Evolutionary conservation across 2,329 filamentous ascomycete genomes (phyloP), one percentile per base, ranked within the genome.

Genomic region (Penicillium sp.): DNA sequence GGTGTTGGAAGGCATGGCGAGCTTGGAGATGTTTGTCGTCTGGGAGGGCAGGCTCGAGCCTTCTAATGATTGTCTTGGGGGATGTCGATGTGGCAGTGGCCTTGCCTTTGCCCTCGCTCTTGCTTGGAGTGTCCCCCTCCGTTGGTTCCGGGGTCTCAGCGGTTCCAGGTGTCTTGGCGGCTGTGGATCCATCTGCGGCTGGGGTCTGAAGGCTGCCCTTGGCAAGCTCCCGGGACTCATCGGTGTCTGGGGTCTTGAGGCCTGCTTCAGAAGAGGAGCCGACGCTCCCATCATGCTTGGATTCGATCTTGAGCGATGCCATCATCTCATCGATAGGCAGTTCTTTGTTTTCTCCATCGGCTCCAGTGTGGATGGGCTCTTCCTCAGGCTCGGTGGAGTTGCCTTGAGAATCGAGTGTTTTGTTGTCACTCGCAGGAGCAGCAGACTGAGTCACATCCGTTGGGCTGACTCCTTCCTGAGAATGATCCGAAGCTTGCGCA

Each of bases 1-100:
- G 37, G 27, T 47, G 45, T 39, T 45, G 42, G 18, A 45, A 45
- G 19, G 33, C 16, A 39, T 45, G 34, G 16, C 42, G 42, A 10
- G 42, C 34, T 27, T 38, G 12, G 14, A 39, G 25, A 6, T 45
- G 35, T 13, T 30, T 45, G 34, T 30, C 18, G 7, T 39, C 27
- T 45, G 42, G 42, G 13, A 45, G 16, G 14, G 42, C 42, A 11
- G 42, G 42, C 27, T 45, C 34, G 5, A 45, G 34, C 6, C 16
- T 45, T 16, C 10, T 37, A 25, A 4, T 13, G 13, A 13, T 25
- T 19, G 25, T 13, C 33, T 39, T 30, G 34, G 25, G 22, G 38
- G 42, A 34, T 7, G 34, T 45, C 7, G 33, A 9, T 13, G 42
- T 30, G 16, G 2, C 16, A 6, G 16, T 16, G 9, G 33, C 28